These are phyloP conservation scores for Forsythia viridissima DNA, from an alignment of 257 asterid genomes.

Conservation along the genomic window DNA sequence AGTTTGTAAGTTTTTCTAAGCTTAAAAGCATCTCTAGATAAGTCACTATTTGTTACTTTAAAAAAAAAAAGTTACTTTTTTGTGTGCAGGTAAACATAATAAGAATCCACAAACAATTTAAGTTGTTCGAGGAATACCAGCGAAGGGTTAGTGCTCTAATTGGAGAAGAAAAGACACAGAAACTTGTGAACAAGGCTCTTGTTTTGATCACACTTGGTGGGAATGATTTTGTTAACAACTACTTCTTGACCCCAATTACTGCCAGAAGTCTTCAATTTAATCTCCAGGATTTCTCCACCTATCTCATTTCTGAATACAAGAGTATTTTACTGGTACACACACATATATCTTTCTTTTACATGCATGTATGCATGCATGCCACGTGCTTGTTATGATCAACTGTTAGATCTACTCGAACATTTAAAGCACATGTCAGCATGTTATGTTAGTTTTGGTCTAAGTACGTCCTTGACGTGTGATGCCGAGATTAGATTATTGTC, in stretches of 20 bases:
- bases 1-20: slow-evolving; percentile 51
- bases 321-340: slow-evolving; percentile 51
- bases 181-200: slow-evolving; percentile 54
- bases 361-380: neutral
- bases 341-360: neutral
- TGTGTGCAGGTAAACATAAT: slow-evolving; percentile 52
- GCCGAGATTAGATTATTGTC: too few relatives aligned
- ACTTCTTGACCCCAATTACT: slow-evolving; percentile 58
- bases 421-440: neutral
- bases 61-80: neutral
- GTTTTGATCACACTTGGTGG: slow-evolving; percentile 81
- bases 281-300: slow-evolving; percentile 41
- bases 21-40: too few relatives aligned
- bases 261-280: slow-evolving; percentile 48
- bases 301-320: slow-evolving; percentile 58
- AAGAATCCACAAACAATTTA: slow-evolving; percentile 45
- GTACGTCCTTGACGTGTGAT: neutral
- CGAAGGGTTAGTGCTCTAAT: slow-evolving; percentile 44
- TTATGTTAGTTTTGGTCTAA: neutral
- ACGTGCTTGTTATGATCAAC: neutral
- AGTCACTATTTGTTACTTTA: neutral
- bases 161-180: slow-evolving; percentile 41
- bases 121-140: slow-evolving; percentile 46
- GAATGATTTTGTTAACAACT: slow-evolving; percentile 81
- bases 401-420: neutral